Conservation (phyloP, 345 rosid species). For the Populus nigra region DNA sequence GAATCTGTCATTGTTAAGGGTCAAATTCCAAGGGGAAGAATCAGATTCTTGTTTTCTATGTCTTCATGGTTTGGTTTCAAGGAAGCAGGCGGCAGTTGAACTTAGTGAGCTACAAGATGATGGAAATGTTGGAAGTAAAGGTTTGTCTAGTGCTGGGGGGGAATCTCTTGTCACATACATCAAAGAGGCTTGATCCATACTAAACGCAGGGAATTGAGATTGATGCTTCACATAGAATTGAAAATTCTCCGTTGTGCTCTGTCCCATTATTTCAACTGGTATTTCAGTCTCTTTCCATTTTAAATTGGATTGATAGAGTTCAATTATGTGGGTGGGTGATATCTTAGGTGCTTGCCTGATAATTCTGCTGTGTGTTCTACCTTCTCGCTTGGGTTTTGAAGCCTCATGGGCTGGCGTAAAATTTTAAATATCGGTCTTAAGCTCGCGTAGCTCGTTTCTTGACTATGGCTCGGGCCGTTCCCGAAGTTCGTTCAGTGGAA, state of each 20-base stretch:
- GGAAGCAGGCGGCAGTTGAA: constrained; percentile 46
- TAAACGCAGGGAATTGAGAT: constrained; percentile 7
- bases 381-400: neutral
- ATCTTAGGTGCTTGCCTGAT: neutral
- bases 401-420: neutral
- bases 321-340: neutral
- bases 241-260: neutral
- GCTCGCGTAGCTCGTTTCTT: neutral
- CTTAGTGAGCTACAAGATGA: constrained; percentile 52
- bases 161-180: constrained; percentile 52
- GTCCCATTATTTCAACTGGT: neutral
- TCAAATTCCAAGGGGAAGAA: constrained; percentile 34
- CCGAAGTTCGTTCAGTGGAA: neutral
- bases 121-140: constrained; percentile 47
- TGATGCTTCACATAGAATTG: neutral
- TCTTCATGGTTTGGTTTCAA: constrained; percentile 52
- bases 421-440: neutral
- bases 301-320: constrained; percentile 7
- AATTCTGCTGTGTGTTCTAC: neutral
- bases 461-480: neutral
- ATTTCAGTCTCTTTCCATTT: neutral
- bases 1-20: constrained; percentile 56
- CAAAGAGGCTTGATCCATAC: constrained; percentile 46
- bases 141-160: constrained; percentile 35
- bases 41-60: constrained; percentile 26